Conservation (phyloP, 2,329 filamentous ascomycete species). For the Colletotrichum cuscutae region DNA sequence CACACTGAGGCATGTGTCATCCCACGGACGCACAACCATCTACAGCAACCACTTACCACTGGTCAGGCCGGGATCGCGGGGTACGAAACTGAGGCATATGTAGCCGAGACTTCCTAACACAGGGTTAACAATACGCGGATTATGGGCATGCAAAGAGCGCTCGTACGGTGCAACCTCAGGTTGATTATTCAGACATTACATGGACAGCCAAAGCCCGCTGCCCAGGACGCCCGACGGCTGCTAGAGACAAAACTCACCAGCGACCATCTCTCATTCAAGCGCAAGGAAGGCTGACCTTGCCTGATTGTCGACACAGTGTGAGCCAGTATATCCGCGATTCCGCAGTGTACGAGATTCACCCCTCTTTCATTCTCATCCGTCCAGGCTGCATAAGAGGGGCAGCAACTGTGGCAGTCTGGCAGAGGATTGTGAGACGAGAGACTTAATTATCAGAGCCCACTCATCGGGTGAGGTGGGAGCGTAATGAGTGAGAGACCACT, state of each 20-base stretch:
- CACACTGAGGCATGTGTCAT: conserved; percentile 21
- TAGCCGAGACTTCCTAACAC: conserved; percentile 10
- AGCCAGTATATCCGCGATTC: conserved; percentile 1
- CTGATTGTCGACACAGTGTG: conserved; percentile 26
- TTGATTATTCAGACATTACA: background rate
- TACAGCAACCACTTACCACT: background rate
- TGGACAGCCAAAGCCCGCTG: no score
- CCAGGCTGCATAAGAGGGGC: background rate
- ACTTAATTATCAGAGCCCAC: conserved; percentile 26
- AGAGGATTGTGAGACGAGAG: conserved; percentile 16
- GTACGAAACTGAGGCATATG: background rate
- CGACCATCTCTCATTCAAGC: background rate
- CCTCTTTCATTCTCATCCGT: background rate
- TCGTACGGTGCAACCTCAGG: background rate
- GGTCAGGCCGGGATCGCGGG: conserved; percentile 6
- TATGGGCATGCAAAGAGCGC: background rate
- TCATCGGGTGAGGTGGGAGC: conserved; percentile 6
- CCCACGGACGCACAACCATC: conserved; percentile 11
- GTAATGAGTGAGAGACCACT: background rate
- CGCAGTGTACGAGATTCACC: background rate
- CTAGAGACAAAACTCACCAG: background rate
- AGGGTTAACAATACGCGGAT: conserved; percentile 11
- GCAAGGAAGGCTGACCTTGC: background rate
- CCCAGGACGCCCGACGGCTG: no score
- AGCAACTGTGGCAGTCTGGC: background rate